A percentile compares a stretch with the other conserved stretches of the same genome.
phyloP scores from a whole-genome alignment of 768 basidiomycete species.

The Daedalea quercina region DNA sequence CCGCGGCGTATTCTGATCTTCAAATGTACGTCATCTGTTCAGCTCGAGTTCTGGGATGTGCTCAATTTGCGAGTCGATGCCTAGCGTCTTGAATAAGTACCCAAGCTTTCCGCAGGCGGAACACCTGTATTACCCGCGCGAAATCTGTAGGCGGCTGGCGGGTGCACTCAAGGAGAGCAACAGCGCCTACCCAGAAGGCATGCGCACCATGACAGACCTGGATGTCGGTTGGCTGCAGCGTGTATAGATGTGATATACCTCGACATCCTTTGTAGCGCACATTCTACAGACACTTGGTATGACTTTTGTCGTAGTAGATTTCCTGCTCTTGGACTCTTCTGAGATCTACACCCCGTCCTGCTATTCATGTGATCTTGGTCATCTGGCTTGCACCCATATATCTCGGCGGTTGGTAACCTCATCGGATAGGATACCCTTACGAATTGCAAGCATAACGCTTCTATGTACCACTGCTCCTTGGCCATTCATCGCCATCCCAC shows the following conservation, averaged over 20 bases:
- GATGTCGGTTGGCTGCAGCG: constrained; percentile 74
- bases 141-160: constrained; percentile 67
- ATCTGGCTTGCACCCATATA: too few relatives aligned
- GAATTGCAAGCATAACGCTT: too few relatives aligned
- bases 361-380: too few relatives aligned
- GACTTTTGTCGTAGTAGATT: too few relatives aligned
- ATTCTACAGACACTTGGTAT: too few relatives aligned
- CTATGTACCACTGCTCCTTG: too few relatives aligned
- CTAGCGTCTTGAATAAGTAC: constrained; percentile 58
- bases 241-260: neutral
- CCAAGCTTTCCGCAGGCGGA: constrained; percentile 88
- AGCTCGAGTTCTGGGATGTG: neutral
- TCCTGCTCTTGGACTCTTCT: too few relatives aligned
- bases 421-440: too few relatives aligned
- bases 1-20: constrained; percentile 43
- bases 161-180: constrained; percentile 73
- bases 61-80: constrained; percentile 2
- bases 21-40: constrained; percentile 36
- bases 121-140: constrained; percentile 74
- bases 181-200: constrained; percentile 61
- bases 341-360: too few relatives aligned
- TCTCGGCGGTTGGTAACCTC: too few relatives aligned
- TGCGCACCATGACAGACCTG: constrained; percentile 75
- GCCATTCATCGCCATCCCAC: too few relatives aligned
- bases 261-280: too few relatives aligned